Percentiles rank a stretch among this genome's conserved stretches.
These are phyloP conservation scores for Penicillium brasilianum DNA, from an alignment of 2,329 filamentous ascomycete species.

Conservation along the genomic window DNA sequence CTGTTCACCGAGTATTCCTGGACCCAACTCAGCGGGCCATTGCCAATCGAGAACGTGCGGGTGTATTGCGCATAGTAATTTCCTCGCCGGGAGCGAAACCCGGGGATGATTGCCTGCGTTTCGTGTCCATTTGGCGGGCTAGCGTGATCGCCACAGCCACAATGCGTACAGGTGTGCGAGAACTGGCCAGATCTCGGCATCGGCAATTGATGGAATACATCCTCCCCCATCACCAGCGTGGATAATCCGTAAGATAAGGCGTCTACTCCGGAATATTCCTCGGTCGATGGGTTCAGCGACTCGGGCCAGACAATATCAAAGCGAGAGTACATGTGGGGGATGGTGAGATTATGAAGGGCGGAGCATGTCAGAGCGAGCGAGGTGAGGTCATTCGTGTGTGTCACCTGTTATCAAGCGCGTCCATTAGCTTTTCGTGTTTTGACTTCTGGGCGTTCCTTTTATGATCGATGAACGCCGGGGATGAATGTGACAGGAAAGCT, in stretches of 20 bases:
- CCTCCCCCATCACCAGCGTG: constrained; percentile 75
- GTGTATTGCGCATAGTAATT: constrained; percentile 81
- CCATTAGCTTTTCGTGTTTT: background rate
- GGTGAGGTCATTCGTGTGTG: constrained; percentile 80
- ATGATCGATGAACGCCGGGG: background rate
- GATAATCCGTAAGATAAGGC: constrained; percentile 81
- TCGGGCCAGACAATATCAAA: constrained; percentile 92
- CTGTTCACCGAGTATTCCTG: constrained; percentile 81
- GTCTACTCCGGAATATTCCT: constrained; percentile 75
- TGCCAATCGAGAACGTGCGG: constrained; percentile 82
- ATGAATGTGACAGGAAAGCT: background rate
- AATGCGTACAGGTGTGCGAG: constrained; percentile 34
- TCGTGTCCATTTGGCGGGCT: constrained; percentile 19
- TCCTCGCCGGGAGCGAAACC: constrained; percentile 55
- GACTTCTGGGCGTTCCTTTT: background rate
- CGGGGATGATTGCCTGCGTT: constrained; percentile 6
- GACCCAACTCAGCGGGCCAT: constrained; percentile 78
- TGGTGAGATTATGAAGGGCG: constrained; percentile 73
- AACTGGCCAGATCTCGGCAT: constrained; percentile 33
- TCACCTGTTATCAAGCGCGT: constrained; percentile 59
- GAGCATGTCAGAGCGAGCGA: constrained; percentile 79
- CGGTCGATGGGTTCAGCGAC: constrained; percentile 61
- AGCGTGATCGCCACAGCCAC: constrained; percentile 33
- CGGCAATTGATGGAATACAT: constrained; percentile 62
- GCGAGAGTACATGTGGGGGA: constrained; percentile 79